These are phyloP conservation scores for Farysia itapuensis DNA, from an alignment of 1,284 basidiomycete genomes.

Conservation along the genomic window DNA sequence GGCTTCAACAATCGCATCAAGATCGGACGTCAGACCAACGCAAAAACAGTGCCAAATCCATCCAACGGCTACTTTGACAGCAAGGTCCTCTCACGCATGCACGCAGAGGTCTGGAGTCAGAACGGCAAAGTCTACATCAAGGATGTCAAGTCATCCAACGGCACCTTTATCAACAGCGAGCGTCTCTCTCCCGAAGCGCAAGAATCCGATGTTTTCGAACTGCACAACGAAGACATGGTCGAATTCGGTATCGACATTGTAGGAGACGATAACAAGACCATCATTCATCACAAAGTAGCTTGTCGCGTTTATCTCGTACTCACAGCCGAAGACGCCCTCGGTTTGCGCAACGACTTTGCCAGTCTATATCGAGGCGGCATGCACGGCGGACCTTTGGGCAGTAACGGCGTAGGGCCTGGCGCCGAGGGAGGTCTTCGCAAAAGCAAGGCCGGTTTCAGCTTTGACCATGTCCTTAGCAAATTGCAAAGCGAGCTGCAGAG, in stretches of 20 bases:
- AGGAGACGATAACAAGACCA: slow-evolving; percentile 96
- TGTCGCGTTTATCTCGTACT: slow-evolving; percentile 88
- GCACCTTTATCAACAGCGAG: slow-evolving; percentile 96
- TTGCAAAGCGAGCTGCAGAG: slow-evolving; percentile 87
- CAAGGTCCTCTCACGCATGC: slow-evolving; percentile 91
- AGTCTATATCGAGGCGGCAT: slow-evolving; percentile 55
- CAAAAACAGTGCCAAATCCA: slow-evolving; percentile 90
- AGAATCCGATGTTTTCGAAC: slow-evolving; percentile 89
- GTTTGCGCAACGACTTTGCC: slow-evolving; percentile 56
- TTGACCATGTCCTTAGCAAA: slow-evolving; percentile 77
- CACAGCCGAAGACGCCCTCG: slow-evolving; percentile 74
- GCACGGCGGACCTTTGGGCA: slow-evolving; percentile 49
- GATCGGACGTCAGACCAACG: slow-evolving; percentile 97
- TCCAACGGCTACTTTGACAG: slow-evolving; percentile 96
- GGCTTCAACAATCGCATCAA: slow-evolving; percentile 68
- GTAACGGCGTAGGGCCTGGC: slow-evolving; percentile 51
- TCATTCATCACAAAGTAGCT: slow-evolving; percentile 97
- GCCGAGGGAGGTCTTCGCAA: slow-evolving; percentile 55
- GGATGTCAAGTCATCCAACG: slow-evolving; percentile 96
- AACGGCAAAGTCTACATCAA: slow-evolving; percentile 83
- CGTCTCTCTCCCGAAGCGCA: slow-evolving; percentile 84
- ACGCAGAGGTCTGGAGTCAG: slow-evolving; percentile 98
- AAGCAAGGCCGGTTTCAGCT: slow-evolving; percentile 63
- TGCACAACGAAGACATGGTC: slow-evolving; percentile 90
- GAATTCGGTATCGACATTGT: slow-evolving; percentile 99